Percentiles rank a stretch among this genome's conserved stretches.
Evolutionary conservation across 148 eudicot genomes (phyloP).

Genomic region (Vaccinium corymbosum): DNA sequence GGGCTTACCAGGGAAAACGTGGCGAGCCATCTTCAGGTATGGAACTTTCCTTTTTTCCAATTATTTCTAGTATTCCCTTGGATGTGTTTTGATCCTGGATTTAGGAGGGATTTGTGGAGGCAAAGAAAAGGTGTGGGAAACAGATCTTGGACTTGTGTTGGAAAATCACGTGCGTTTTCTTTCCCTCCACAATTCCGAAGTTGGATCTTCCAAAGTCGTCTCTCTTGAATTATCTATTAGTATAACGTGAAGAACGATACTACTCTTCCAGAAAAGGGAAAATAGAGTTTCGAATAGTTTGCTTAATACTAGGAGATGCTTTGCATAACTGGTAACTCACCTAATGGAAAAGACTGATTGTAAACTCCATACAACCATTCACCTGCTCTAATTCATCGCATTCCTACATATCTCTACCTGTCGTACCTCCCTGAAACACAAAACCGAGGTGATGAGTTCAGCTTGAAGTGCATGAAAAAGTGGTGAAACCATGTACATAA

Average conservation of each 20-base stretch:
- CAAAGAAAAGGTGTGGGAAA: background rate
- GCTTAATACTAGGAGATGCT: background rate
- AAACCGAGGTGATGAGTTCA: background rate
- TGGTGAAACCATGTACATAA: background rate
- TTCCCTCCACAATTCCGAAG: background rate
- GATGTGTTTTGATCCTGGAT: background rate
- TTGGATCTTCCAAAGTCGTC: background rate
- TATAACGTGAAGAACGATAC: background rate
- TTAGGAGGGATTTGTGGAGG: background rate
- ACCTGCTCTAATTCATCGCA: background rate
- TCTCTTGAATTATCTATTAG: background rate
- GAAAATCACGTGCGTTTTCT: background rate
- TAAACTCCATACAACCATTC: background rate
- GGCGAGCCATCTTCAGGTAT: constrained; percentile 96
- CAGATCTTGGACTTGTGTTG: background rate
- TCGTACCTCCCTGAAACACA: background rate
- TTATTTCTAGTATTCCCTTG: background rate
- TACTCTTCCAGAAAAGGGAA: background rate
- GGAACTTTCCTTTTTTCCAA: background rate
- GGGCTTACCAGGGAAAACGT: constrained; percentile 93
- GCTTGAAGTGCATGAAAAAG: background rate
- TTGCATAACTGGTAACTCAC: background rate
- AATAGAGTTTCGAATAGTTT: background rate
- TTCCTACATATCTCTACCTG: background rate
- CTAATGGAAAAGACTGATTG: background rate